Percentiles rank a stretch among this genome's conserved stretches.
phyloP scores from a whole-genome alignment of 495 filamentous ascomycete species.

The Penicillium daleae region DNA sequence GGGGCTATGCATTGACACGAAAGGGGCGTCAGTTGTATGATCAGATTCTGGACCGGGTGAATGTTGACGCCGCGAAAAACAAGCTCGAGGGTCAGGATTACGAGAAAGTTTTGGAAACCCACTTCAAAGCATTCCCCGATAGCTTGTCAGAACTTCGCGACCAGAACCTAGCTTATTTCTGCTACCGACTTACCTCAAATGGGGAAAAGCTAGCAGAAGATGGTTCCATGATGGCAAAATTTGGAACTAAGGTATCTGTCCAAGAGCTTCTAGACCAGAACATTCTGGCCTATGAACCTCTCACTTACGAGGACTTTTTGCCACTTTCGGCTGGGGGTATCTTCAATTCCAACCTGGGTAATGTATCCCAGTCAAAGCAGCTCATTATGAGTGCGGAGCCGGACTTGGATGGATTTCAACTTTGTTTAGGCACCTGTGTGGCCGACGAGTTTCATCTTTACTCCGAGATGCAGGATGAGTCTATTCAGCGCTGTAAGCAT shows the following conservation, averaged over 20 bases:
- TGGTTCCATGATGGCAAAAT: neutral
- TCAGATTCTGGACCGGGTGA: slow-evolving; percentile 34
- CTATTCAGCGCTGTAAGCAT: slow-evolving; percentile 27
- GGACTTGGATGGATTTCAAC: slow-evolving; percentile 40
- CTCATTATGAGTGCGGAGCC: slow-evolving; percentile 37
- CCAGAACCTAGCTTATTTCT: slow-evolving; percentile 39
- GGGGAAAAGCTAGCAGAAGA: slow-evolving; percentile 15
- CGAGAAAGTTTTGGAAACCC: slow-evolving; percentile 24
- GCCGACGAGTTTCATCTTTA: slow-evolving; percentile 40
- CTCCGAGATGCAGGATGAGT: slow-evolving; percentile 31
- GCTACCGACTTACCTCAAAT: slow-evolving; percentile 25
- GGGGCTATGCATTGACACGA: slow-evolving; percentile 44
- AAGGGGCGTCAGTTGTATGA: slow-evolving; percentile 46
- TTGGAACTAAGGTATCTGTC: slow-evolving; percentile 10
- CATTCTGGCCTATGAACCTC: slow-evolving; percentile 34
- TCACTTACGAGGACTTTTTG: slow-evolving; percentile 50
- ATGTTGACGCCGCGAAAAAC: slow-evolving; percentile 19
- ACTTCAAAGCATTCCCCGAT: slow-evolving; percentile 40
- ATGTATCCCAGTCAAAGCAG: slow-evolving; percentile 24
- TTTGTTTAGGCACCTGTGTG: slow-evolving; percentile 23
- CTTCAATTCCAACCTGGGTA: slow-evolving; percentile 45
- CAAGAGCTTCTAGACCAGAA: slow-evolving; percentile 29
- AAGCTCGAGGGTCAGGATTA: slow-evolving; percentile 15
- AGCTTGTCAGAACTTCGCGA: slow-evolving; percentile 27
- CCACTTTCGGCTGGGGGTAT: slow-evolving; percentile 48